Base-by-base conservation (phyloP, 108 stramenopile genomes). In the Licmophora abbreviata region DNA sequence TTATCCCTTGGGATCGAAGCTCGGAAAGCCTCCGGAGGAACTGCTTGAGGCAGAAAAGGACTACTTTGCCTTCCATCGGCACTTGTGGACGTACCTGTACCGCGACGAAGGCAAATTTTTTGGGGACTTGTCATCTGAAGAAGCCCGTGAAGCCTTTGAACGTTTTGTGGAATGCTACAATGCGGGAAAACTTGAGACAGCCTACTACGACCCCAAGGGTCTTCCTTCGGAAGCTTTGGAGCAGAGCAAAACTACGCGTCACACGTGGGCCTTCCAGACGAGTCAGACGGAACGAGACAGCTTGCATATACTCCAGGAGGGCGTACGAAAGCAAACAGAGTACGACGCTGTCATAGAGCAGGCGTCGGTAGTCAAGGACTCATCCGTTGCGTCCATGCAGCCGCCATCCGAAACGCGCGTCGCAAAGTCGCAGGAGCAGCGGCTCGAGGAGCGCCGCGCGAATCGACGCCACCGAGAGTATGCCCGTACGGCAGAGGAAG, bases 61-160 rank as follows among this genome's bases (percentile, higher is more conserved):
- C 41, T 91, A 86, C 50, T 91, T 80, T 58, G 68, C 77, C 23
- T 83, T 64, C 48, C 83, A 86, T 60, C 54, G 74, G 2, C 79
- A 91, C 48, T 74, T 86, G 4, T 81, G 77, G 60, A 67, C 86
- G 0, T 91, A 77, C 38, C 59, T 91, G 25, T 86, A 74, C 51
- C 70, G 89, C 3, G 55, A 64, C 33, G 71, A 85, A 42, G 80
- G 83, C 14, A 45, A 62, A 0, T 56, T 68, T 55, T 91, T 91
- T 71, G 81, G 83, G 46, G 89, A 85, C 51, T 37, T 91, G 20
- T 68, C 74, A 0, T 48, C 74, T 3, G 54, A 78, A 21, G 75
- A 84, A 56, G 36, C 89, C 0, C 67, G 55, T 5, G 51, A 62
- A 34, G 76, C 74, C 17, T 91, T 91, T 64, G 37, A 22, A 15